phyloP scores from a whole-genome alignment of 2,329 filamentous ascomycete genomes.

The Dothideomycetes sp. region DNA sequence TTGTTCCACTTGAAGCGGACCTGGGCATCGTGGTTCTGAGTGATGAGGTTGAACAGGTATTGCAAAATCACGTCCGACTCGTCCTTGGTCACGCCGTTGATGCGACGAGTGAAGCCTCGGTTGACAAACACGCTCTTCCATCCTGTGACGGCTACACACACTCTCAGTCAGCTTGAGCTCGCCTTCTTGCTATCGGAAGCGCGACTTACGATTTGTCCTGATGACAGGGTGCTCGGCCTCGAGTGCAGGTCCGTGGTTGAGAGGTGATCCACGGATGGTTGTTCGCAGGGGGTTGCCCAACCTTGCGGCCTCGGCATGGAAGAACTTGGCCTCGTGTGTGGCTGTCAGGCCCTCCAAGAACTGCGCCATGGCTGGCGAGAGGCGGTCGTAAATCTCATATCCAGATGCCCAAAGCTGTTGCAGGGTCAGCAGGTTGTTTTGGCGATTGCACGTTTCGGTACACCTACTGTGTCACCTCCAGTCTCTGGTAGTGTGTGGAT shows the following conservation, averaged over 20 bases:
- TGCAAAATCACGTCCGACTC: slow-evolving; percentile 7
- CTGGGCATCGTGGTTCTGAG: slow-evolving; percentile 56
- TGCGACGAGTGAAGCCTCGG: slow-evolving; percentile 46
- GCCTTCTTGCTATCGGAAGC: background rate
- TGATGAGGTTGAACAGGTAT: slow-evolving; percentile 22
- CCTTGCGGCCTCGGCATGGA: slow-evolving; percentile 44
- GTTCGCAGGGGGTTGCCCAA: slow-evolving; percentile 38
- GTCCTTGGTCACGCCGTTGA: slow-evolving; percentile 42
- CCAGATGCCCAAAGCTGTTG: slow-evolving; percentile 28
- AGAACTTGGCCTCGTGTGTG: slow-evolving; percentile 25
- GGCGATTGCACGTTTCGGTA: background rate
- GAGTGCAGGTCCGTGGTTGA: slow-evolving; percentile 23
- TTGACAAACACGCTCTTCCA: slow-evolving; percentile 53
- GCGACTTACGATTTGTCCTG: slow-evolving; percentile 37
- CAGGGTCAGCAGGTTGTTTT: background rate
- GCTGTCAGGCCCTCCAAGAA: slow-evolving; percentile 43
- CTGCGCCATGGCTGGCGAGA: slow-evolving; percentile 44
- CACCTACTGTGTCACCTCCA: slow-evolving; percentile 33
- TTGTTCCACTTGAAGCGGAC: slow-evolving; percentile 55
- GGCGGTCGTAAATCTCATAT: slow-evolving; percentile 47
- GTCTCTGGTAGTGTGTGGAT: slow-evolving; percentile 35
- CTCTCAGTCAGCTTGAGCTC: background rate
- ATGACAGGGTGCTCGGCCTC: slow-evolving; percentile 45
- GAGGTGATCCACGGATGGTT: slow-evolving; percentile 38
- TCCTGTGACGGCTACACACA: slow-evolving; percentile 39